phyloP scores from a whole-genome alignment of 805 yeast species.

The Brettanomyces sp. region DNA sequence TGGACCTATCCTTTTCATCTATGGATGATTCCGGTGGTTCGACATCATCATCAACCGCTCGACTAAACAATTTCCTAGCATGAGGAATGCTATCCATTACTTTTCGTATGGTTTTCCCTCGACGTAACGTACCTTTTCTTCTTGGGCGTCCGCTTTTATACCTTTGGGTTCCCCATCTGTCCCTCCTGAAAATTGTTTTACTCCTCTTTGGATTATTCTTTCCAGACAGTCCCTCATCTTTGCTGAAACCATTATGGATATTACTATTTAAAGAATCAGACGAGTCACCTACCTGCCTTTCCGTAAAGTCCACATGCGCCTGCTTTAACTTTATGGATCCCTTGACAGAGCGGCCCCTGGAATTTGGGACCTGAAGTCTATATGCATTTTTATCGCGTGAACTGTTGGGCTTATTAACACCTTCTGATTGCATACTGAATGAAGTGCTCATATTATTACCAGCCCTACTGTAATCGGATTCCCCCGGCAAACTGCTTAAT shows the following conservation, averaged over 20 bases:
- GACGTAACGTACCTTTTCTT: constrained; percentile 5
- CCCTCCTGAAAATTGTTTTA: constrained; percentile 55
- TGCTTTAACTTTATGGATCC: constrained; percentile 1
- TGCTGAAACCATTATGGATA: too few relatives aligned
- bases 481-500: neutral
- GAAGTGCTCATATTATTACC: neutral
- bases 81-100: constrained; percentile 16
- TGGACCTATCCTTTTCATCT: constrained; percentile 19
- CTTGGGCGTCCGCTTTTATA: constrained; percentile 59
- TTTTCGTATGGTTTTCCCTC: constrained; percentile 47
- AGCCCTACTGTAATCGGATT: neutral
- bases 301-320: constrained; percentile 1
- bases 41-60: constrained; percentile 10
- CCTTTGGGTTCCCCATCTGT: constrained; percentile 89
- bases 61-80: constrained; percentile 12
- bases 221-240: too few relatives aligned
- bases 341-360: neutral
- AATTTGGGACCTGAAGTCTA: too few relatives aligned
- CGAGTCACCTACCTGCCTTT: neutral
- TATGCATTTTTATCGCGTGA: too few relatives aligned
- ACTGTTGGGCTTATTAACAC: too few relatives aligned
- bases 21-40: constrained; percentile 9
- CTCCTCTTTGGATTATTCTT: constrained; percentile 20
- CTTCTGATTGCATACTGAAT: too few relatives aligned
- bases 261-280: neutral